These are phyloP conservation scores for Flaveria trinervia DNA, from an alignment of 129 eudicot genomes.

Conservation along the genomic window DNA sequence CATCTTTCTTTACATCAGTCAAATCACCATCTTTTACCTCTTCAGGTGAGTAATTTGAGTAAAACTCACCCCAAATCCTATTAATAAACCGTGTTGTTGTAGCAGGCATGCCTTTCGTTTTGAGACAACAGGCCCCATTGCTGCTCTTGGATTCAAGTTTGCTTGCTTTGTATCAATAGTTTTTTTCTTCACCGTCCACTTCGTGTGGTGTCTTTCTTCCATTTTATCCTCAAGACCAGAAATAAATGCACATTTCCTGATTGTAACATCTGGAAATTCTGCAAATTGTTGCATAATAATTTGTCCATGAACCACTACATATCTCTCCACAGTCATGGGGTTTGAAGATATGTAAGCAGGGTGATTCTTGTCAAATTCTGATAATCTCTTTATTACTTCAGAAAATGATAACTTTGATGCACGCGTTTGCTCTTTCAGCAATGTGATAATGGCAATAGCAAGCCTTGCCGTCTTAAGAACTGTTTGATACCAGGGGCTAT, in stretches of 20 bases:
- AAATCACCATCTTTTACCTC: conserved; percentile 51
- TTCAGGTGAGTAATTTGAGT: conserved; percentile 81
- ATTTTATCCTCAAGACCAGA: conserved; percentile 69
- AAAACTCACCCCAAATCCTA: conserved; percentile 93
- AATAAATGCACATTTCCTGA: conserved; percentile 75
- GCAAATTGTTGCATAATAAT: conserved; percentile 87
- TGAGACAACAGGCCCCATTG: conserved; percentile 69
- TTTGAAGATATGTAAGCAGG: conserved; percentile 84
- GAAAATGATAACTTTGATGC: conserved; percentile 76
- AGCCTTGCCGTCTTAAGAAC: conserved; percentile 90
- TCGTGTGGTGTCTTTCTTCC: conserved; percentile 90
- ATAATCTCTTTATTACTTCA: conserved; percentile 74
- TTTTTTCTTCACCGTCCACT: conserved; percentile 93
- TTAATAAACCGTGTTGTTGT: conserved; percentile 82
- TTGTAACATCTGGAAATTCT: conserved; percentile 78
- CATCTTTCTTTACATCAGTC: conserved; percentile 58
- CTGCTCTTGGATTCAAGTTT: conserved; percentile 79
- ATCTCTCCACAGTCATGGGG: conserved; percentile 65
- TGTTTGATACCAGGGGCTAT: conserved; percentile 89
- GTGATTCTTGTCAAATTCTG: conserved; percentile 66
- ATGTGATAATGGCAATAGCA: conserved; percentile 70
- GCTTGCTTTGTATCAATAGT: conserved; percentile 40
- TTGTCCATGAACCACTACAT: conserved; percentile 90
- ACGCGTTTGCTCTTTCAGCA: conserved; percentile 91
- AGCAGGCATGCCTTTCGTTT: conserved; percentile 87